Base-by-base conservation (phyloP, 768 basidiomycete genomes). In the Tremella fuciformis region DNA sequence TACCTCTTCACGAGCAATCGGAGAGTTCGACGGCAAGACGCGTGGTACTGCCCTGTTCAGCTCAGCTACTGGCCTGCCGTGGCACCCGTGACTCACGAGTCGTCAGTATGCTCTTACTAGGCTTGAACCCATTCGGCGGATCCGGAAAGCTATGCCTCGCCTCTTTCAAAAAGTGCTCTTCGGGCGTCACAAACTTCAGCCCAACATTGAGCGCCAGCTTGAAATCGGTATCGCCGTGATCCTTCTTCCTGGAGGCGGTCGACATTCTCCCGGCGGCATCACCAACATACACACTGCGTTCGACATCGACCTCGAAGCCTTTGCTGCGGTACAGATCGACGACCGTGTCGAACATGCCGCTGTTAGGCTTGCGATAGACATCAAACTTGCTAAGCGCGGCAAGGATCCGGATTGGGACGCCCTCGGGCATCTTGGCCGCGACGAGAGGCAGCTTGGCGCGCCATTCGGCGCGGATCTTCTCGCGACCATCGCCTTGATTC, bases 181-280 rank as follows among this genome's bases (percentile, higher is more conserved):
- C 92, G 16, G 92, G 92, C 0, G 91, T 93, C 50, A 81, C 80
- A 72, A 94, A 96, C 9, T 78, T 79, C 1, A 96, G 71, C 0
- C 81, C 86, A 8, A 86, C 71, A 64, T 93, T 94, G 2, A 85
- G 73, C 0, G 92, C 90, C 81, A 86, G 89, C 77, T 93, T 90
- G 44, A 87, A 82, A 75, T 96, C 92, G 0, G 87, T 88, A 59
- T 85, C 84, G 7, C 87, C 83, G 71, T 88, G 89, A 77, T 96
- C 92, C 24, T 77, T 76, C 46, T 22, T 37, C 41, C 50, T 21
- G 2, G 53, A 52, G 1, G 49, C 58, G 1, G 44, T 48, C 1
- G 59, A 60, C 8, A 80, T 78, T 46, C 92, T 84, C 11, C 91
- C 92, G 11, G 91, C 92, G 1, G 90, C 91, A 66, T 96, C 92